phyloP scores from a whole-genome alignment of 2,329 filamentous ascomycete genomes.

The Fusarium gaditjirri region DNA sequence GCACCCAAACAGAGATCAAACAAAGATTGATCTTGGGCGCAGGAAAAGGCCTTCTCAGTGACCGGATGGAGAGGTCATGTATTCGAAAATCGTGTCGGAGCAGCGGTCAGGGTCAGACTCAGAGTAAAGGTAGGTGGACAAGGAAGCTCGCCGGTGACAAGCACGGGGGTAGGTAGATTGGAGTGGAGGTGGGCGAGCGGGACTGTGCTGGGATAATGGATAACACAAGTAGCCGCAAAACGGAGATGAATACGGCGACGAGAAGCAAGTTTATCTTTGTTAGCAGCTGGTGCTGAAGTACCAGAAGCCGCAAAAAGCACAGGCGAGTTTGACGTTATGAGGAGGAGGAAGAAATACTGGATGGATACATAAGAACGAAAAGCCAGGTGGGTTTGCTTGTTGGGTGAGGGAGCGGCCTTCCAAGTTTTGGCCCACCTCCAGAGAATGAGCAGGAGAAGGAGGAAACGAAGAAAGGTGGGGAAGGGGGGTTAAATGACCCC shows the following conservation, averaged over 20 bases:
- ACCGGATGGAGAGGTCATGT: slow-evolving; percentile 37
- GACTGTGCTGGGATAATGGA: slow-evolving; percentile 25
- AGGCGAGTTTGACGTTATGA: slow-evolving; percentile 21
- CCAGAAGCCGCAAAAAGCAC: slow-evolving; percentile 16
- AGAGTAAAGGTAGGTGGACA: slow-evolving; percentile 17
- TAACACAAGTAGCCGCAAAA: slow-evolving; percentile 28
- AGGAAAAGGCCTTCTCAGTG: slow-evolving; percentile 34
- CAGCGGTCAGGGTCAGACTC: slow-evolving; percentile 38
- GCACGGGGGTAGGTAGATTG: slow-evolving; percentile 25
- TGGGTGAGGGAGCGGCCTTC: slow-evolving; percentile 27
- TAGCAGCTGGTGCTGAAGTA: slow-evolving; percentile 23
- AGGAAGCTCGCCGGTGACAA: slow-evolving; percentile 35
- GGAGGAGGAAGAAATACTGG: slow-evolving; percentile 22
- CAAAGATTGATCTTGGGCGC: slow-evolving; percentile 29
- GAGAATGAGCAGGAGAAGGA: slow-evolving; percentile 33
- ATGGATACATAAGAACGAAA: slow-evolving; percentile 28
- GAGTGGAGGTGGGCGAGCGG: slow-evolving; percentile 37
- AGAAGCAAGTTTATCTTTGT: slow-evolving; percentile 10
- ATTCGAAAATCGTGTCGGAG: slow-evolving; percentile 32
- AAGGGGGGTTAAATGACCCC: slow-evolving; percentile 37
- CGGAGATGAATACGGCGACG: slow-evolving; percentile 18
- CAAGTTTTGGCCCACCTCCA: slow-evolving; percentile 27
- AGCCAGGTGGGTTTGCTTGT: slow-evolving; percentile 11
- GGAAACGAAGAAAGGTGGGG: slow-evolving; percentile 42
- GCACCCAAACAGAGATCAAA: slow-evolving; percentile 20